Percentiles rank a stretch among this genome's conserved stretches.
These are phyloP conservation scores for Hemisphaericaspora lyxosophila DNA, from an alignment of 1,139 yeast genomes.

Conservation along the genomic window DNA sequence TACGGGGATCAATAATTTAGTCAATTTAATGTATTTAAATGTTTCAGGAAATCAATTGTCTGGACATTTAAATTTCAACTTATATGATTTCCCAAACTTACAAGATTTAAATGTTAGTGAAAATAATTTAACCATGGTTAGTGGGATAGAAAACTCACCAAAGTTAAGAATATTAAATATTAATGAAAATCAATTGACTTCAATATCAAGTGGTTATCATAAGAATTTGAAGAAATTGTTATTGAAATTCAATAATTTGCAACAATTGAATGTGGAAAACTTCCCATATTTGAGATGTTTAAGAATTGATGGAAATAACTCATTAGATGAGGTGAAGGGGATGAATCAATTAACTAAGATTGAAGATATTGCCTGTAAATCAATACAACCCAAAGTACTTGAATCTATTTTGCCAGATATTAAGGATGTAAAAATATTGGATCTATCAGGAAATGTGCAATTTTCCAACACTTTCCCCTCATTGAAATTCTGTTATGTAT, in stretches of 20 bases:
- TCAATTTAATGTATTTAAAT: constrained; percentile 42
- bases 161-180: constrained; percentile 41
- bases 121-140: constrained; percentile 34
- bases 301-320: constrained; percentile 45
- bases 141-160: constrained; percentile 36
- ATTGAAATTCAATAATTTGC: constrained; percentile 41
- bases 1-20: constrained; percentile 38
- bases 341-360: constrained; percentile 33
- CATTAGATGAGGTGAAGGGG: constrained; percentile 24
- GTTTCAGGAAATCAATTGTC: constrained; percentile 41
- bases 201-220: constrained; percentile 24
- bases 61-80: constrained; percentile 40
- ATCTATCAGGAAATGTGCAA: constrained; percentile 38
- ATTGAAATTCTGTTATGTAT: constrained; percentile 35
- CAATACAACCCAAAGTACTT: constrained; percentile 27
- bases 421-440: constrained; percentile 28
- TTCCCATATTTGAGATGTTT: constrained; percentile 45
- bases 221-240: constrained; percentile 40
- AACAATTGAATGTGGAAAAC: constrained; percentile 27
- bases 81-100: constrained; percentile 36
- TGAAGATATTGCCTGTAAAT: constrained; percentile 44
- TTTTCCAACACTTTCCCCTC: constrained; percentile 1
- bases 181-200: constrained; percentile 40
- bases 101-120: constrained; percentile 48
- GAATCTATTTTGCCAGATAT: constrained; percentile 19